A percentile compares a stretch with the other conserved stretches of the same genome.
These are phyloP conservation scores for Yamadazyma sp. DNA, from an alignment of 1,139 yeast species.

Conservation along the genomic window DNA sequence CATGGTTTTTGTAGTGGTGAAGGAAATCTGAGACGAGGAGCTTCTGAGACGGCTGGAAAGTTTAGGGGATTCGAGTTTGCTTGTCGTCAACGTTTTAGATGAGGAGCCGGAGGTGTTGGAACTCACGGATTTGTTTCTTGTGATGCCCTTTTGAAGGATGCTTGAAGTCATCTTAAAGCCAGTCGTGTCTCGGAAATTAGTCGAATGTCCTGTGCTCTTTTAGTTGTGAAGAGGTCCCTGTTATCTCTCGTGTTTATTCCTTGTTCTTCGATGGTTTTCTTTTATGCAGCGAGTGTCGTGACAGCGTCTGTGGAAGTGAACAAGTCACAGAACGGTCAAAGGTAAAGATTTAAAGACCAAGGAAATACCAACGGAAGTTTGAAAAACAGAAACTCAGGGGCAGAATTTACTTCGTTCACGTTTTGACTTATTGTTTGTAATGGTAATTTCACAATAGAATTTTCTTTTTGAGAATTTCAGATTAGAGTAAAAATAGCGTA, in stretches of 20 bases:
- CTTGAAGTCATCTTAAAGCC: not conserved
- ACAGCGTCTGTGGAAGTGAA: not conserved
- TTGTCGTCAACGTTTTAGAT: slow-evolving; percentile 13
- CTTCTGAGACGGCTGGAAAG: not conserved
- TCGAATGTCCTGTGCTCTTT: too few relatives aligned
- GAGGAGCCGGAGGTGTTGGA: slow-evolving; percentile 16
- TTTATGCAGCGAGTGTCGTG: not conserved
- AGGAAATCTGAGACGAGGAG: not conserved
- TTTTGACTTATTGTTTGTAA: not conserved
- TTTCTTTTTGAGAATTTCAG: not conserved
- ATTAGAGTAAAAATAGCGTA: too few relatives aligned
- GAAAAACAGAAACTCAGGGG: not conserved
- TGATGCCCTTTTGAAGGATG: not conserved
- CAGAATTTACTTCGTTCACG: not conserved
- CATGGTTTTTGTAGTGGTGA: not conserved
- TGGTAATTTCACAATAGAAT: not conserved
- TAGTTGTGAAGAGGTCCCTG: too few relatives aligned
- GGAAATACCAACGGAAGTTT: not conserved
- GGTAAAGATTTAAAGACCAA: not conserved
- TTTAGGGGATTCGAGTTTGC: not conserved
- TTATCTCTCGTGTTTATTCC: too few relatives aligned
- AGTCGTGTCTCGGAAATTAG: too few relatives aligned
- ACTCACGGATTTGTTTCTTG: slow-evolving; percentile 16
- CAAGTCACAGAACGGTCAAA: not conserved
- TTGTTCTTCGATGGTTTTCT: too few relatives aligned